phyloP scores from a whole-genome alignment of 2,329 filamentous ascomycete species.

The Chaetomium olivaceum region DNA sequence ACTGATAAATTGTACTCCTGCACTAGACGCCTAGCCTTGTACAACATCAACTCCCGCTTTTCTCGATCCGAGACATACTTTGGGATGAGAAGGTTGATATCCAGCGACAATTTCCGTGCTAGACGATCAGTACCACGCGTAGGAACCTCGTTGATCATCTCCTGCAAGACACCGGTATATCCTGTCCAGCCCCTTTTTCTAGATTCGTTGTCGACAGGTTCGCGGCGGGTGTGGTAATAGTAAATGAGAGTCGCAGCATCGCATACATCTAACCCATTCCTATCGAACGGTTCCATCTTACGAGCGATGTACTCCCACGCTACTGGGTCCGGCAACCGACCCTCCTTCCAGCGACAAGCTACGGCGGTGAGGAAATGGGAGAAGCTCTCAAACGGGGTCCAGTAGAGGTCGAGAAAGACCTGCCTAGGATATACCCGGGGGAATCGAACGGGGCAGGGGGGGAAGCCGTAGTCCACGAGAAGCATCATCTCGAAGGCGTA shows the following conservation, averaged over 20 bases:
- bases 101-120: slow-evolving; percentile 27
- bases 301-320: background rate
- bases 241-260: slow-evolving; percentile 20
- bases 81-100: slow-evolving; percentile 24
- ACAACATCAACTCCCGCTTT: background rate
- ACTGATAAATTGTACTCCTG: background rate
- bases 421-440: background rate
- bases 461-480: slow-evolving; percentile 3
- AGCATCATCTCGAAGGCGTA: slow-evolving; percentile 1
- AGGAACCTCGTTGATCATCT: slow-evolving; percentile 27
- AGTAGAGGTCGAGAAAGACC: background rate
- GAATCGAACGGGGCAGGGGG: background rate
- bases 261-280: background rate
- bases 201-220: background rate
- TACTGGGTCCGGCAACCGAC: background rate
- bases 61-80: background rate
- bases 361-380: background rate
- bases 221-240: slow-evolving; percentile 19
- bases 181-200: slow-evolving; percentile 14
- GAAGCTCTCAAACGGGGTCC: background rate
- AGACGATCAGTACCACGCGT: slow-evolving; percentile 22
- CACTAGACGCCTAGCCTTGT: background rate
- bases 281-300: background rate
- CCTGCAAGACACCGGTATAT: slow-evolving; percentile 26
- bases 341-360: background rate